Evolutionary conservation across 73 alveolate species (phyloP).

Genomic region (Uronychia setigera): DNA sequence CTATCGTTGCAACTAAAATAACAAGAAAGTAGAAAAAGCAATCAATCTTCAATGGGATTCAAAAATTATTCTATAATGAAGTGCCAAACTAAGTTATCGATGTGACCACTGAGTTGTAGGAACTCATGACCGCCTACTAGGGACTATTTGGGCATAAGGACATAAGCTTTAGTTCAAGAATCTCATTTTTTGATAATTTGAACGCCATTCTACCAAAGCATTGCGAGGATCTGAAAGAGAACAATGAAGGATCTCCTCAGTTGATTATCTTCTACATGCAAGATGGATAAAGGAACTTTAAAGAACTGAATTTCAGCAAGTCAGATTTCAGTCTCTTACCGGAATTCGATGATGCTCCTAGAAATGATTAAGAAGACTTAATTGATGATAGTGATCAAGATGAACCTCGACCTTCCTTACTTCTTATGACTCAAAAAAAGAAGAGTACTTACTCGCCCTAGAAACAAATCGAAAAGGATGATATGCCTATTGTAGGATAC

Average conservation of each 20-base stretch:
- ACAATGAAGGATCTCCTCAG: background rate
- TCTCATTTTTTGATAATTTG: background rate
- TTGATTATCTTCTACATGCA: background rate
- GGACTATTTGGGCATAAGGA: slow-evolving; percentile 36
- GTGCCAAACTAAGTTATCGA: slow-evolving; percentile 2
- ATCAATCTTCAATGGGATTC: background rate
- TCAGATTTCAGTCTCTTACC: background rate
- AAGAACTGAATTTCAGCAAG: background rate
- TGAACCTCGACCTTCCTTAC: background rate
- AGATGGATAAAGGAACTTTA: background rate
- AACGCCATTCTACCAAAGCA: too few relatives aligned
- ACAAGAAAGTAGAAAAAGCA: background rate
- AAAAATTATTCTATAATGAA: background rate
- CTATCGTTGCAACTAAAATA: background rate
- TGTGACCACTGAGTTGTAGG: slow-evolving; percentile 27
- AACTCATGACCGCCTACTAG: slow-evolving; percentile 26
- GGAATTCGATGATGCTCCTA: too few relatives aligned
- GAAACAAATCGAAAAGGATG: too few relatives aligned
- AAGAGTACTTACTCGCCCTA: too few relatives aligned
- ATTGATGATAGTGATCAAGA: background rate
- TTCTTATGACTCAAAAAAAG: background rate
- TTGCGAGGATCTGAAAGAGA: background rate
- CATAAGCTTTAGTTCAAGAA: slow-evolving; percentile 8
- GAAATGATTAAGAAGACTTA: background rate
- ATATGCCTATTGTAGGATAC: too few relatives aligned